Evolutionary conservation across 495 filamentous ascomycete species (phyloP), one percentile per base, ranked within the genome.

Genomic region (Penicillium dipodomyicola): DNA sequence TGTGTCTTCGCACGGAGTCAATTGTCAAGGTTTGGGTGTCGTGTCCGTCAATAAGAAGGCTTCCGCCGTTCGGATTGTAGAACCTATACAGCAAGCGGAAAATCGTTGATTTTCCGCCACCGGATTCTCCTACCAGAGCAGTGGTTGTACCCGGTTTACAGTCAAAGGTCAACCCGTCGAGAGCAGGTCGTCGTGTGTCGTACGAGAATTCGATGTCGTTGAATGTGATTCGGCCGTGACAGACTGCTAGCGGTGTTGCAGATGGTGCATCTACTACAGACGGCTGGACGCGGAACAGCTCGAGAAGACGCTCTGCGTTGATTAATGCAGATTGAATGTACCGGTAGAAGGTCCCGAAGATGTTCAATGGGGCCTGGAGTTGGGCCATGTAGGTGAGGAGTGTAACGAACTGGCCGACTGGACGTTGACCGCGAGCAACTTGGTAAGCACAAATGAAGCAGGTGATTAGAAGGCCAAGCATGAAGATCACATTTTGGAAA

Each of bases 261-360:
- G 63, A 47, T 0, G 79, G 72, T 2, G 71, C 72, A 63, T 92
- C 88, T 2, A 86, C 76, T 14, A 95, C 89, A 0, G 88, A 89
- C 3, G 91, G 88, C 53, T 85, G 79, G 57, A 87, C 84, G 65
- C 91, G 90, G 77, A 95, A 94, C 27, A 95, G 74, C 65, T 94
- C 90, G 40, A 94, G 76, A 67, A 94, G 83, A 5, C 91, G 80
- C 72, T 95, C 91, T n/a, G 88, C 86, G 50, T 91, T 91, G 63
- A 95, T 93, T 87, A 95, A 88, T 46, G 88, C 84, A 49, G 87
- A 85, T 72, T 93, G 91, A 10, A 94, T 88, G 54, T 86, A 88
- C 39, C 89, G 79, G 67, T 92, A 94, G 70, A 93, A 92, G 0
- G 88, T 88, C 45, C 89, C 90, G 68, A 96, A 94, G 78, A 88